A percentile compares a stretch with the other conserved stretches of the same genome.
phyloP scores from a whole-genome alignment of 225 moss, liverwort and hornwort species.

The Ulota crispa region DNA sequence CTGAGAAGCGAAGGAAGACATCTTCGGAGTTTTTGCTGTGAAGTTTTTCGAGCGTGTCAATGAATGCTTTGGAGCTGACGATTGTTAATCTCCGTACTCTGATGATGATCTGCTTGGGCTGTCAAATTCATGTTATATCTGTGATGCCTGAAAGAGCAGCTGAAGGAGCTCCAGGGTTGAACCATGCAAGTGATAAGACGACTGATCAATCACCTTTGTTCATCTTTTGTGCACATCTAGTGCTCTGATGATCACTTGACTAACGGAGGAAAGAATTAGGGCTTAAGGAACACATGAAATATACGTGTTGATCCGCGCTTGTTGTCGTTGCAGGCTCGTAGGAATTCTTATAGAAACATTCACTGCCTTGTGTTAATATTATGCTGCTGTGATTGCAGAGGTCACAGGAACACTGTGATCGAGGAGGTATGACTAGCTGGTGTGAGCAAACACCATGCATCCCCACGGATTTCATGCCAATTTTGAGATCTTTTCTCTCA shows the following conservation, averaged over 20 bases:
- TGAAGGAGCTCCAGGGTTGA: slow-evolving; percentile 21
- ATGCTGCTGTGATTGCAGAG: slow-evolving; percentile 63
- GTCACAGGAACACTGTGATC: slow-evolving; percentile 61
- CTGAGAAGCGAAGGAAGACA: slow-evolving; percentile 54
- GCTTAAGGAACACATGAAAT: background rate
- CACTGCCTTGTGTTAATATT: slow-evolving; percentile 26
- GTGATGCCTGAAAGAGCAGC: slow-evolving; percentile 12
- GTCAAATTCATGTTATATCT: slow-evolving; percentile 15
- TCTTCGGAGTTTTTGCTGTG: slow-evolving; percentile 38
- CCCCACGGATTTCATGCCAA: slow-evolving; percentile 32
- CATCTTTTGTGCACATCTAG: slow-evolving; percentile 21
- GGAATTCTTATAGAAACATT: background rate
- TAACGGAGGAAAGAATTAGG: slow-evolving; percentile 21
- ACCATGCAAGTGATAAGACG: slow-evolving; percentile 30
- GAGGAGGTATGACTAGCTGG: slow-evolving; percentile 48
- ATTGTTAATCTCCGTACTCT: slow-evolving; percentile 2
- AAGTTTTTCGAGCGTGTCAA: background rate
- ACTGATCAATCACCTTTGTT: background rate
- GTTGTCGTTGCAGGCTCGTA: background rate
- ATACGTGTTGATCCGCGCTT: slow-evolving; percentile 8
- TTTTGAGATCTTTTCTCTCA: slow-evolving; percentile 25
- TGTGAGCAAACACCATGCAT: slow-evolving; percentile 47
- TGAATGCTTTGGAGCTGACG: background rate
- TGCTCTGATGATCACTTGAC: slow-evolving; percentile 4
- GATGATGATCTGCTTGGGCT: slow-evolving; percentile 22